phyloP scores from a whole-genome alignment of 2,329 filamentous ascomycete genomes.

The Colletotrichum endophyticum region DNA sequence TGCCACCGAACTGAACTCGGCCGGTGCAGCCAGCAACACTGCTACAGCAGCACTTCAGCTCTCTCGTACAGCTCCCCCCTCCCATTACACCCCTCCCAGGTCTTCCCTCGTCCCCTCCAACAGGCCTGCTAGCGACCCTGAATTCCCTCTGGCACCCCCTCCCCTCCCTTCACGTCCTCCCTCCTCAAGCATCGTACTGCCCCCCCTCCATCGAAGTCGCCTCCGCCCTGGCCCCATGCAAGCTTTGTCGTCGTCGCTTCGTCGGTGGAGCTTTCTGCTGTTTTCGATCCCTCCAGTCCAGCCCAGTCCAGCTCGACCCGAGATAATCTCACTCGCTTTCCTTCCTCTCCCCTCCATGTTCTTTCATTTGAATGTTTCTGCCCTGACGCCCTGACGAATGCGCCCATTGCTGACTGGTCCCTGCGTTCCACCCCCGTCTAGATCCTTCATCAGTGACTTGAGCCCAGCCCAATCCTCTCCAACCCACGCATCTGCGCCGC shows the following conservation, averaged over 20 bases:
- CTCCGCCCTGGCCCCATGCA: constrained; percentile 9
- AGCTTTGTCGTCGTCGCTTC: constrained; percentile 20
- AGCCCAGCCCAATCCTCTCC: constrained; percentile 41
- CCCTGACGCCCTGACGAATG: not conserved
- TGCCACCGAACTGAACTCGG: not conserved
- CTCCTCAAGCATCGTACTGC: not conserved
- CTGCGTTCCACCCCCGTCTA: constrained; percentile 23
- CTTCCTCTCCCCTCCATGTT: constrained; percentile 1
- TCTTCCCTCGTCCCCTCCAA: not conserved
- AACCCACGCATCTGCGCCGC: constrained; percentile 47
- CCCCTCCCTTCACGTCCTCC: not conserved
- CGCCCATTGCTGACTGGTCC: constrained; percentile 15
- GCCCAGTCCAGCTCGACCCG: not conserved
- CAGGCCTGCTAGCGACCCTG: not conserved
- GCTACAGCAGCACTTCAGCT: not conserved
- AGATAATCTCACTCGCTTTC: not conserved
- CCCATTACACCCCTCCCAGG: not conserved
- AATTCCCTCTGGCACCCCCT: not conserved
- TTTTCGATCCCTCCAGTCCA: constrained; percentile 18
- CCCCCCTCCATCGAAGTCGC: not conserved
- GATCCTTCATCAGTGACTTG: constrained; percentile 34
- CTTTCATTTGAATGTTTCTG: constrained; percentile 21
- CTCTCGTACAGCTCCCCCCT: not conserved
- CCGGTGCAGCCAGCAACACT: not conserved
- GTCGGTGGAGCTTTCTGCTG: constrained; percentile 10